These are phyloP conservation scores for Gardenia jasminoides DNA, from an alignment of 257 asterid genomes.

Conservation along the genomic window DNA sequence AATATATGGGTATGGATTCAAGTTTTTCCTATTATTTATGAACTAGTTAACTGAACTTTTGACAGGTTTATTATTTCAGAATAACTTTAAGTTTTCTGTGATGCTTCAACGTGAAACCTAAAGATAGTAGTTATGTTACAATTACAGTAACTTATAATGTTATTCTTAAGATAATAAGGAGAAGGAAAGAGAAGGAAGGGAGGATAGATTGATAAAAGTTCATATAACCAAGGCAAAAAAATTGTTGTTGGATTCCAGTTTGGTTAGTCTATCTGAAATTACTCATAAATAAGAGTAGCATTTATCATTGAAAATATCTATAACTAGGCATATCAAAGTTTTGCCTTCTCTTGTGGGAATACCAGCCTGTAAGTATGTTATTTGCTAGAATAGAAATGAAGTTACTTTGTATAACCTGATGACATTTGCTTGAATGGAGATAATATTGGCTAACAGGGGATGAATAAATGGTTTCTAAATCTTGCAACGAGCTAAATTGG, in stretches of 20 bases:
- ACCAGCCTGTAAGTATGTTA: background rate
- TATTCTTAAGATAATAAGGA: background rate
- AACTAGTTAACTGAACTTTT: background rate
- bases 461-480: background rate
- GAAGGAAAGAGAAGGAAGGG: background rate
- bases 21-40: background rate
- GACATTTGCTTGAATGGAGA: background rate
- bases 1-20: conserved; percentile 68
- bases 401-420: background rate
- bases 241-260: no score
- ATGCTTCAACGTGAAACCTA: background rate
- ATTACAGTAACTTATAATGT: background rate
- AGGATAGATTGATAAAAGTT: no score
- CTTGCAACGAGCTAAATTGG: background rate
- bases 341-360: background rate
- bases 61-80: background rate
- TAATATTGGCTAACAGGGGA: background rate
- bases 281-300: background rate
- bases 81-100: background rate
- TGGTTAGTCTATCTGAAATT: no score
- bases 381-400: background rate
- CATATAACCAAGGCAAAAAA: no score
- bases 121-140: background rate
- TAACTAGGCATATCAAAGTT: background rate
- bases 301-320: background rate